These are phyloP conservation scores for Exsudoporus floridanus DNA, from an alignment of 1,284 basidiomycete species.

Conservation along the genomic window DNA sequence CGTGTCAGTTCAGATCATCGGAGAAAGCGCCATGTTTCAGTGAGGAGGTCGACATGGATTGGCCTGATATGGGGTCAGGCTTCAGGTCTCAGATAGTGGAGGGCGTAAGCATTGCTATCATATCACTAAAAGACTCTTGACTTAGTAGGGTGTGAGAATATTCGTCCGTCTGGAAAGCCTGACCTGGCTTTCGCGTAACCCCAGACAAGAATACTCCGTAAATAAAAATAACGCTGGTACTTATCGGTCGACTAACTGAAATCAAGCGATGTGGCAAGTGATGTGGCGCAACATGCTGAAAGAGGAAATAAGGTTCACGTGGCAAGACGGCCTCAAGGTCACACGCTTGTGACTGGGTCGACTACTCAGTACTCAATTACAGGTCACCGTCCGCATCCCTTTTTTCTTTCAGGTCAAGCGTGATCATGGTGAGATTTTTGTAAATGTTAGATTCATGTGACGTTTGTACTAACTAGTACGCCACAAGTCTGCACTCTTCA, in stretches of 20 bases:
- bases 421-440: conserved; percentile 22
- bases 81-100: no score
- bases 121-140: neutral
- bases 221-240: no score
- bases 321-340: neutral
- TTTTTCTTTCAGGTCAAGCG: neutral
- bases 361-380: no score
- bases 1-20: no score
- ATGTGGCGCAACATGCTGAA: neutral
- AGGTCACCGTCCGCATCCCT: neutral
- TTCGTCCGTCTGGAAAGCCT: neutral
- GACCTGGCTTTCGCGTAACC: neutral
- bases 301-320: conserved; percentile 7
- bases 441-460: no score
- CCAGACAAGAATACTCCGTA: neutral
- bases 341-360: neutral
- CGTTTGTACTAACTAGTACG: neutral
- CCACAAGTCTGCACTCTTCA: conserved; percentile 90
- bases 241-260: neutral
- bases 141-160: neutral
- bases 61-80: neutral
- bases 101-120: neutral
- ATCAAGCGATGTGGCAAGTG: neutral
- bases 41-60: neutral
- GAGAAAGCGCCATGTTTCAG: neutral